Percentiles rank a stretch among this genome's conserved stretches.
These are phyloP conservation scores for Boletus tylopilopsis DNA, from an alignment of 768 basidiomycete genomes.

Conservation along the genomic window DNA sequence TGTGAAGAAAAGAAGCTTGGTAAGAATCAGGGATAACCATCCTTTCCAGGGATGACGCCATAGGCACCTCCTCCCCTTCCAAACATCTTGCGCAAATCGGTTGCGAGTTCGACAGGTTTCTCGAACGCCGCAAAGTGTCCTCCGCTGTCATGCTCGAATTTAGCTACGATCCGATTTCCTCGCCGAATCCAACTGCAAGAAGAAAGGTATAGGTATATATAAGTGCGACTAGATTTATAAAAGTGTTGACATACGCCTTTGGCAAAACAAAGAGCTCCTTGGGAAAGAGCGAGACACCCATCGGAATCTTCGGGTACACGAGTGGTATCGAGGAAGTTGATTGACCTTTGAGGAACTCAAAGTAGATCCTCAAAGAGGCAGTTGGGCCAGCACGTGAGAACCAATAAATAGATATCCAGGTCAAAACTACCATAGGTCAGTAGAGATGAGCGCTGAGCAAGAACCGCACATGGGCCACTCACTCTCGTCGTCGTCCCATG, in stretches of 20 bases:
- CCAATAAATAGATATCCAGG: conserved; percentile 58
- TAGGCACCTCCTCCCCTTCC: conserved; percentile 47
- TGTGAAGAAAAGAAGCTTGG: too few species aligned
- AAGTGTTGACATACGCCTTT: conserved; percentile 33
- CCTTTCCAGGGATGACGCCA: conserved; percentile 42
- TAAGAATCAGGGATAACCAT: conserved; percentile 42
- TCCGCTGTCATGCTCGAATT: conserved; percentile 44
- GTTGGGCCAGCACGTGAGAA: conserved; percentile 57
- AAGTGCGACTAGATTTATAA: too few species aligned
- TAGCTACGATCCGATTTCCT: conserved; percentile 45
- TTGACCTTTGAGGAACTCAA: conserved; percentile 34
- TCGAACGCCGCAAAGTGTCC: conserved; percentile 62
- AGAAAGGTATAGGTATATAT: not conserved
- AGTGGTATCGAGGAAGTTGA: not conserved
- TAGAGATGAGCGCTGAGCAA: too few species aligned
- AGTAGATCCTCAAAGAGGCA: conserved; percentile 55
- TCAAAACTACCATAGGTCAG: too few species aligned
- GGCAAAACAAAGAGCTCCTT: conserved; percentile 40
- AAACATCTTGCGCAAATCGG: conserved; percentile 55
- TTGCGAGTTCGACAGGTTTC: conserved; percentile 42
- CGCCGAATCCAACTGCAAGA: conserved; percentile 39
- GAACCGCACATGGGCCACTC: conserved; percentile 9
- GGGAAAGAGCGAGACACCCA: conserved; percentile 50
- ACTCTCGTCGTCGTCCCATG: conserved; percentile 56
- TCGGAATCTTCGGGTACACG: conserved; percentile 31